Evolutionary conservation across 768 basidiomycete genomes (phyloP), one percentile per base, ranked within the genome.

Genomic region (Trametes cingulata): DNA sequence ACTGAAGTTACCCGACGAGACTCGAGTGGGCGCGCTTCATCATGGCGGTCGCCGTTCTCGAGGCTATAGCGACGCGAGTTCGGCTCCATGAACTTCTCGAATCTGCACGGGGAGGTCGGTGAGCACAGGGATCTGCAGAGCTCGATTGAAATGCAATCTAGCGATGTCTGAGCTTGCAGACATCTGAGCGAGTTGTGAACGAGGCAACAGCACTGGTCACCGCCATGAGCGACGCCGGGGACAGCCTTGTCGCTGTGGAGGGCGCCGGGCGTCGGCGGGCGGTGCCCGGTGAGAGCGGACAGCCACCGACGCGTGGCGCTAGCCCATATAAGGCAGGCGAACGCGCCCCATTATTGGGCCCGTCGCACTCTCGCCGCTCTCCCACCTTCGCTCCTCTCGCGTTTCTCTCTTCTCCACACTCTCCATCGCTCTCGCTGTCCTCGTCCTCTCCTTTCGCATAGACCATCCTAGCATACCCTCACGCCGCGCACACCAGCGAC

Each of bases 291-390:
- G 45, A 40, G 35, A 43, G 42, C 33, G 52, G 40, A 57, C 56
- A 42, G 56, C 49, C 49, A 59, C 58, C 42, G 43, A 52, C 57
- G 57, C 57, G 57, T 17, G 50, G 41, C 41, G 42, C 50, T 37
- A 52, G 19, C 1, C 49, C 41, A 36, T 19, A 36, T 42, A 43
- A 37, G 58, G 42, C 24, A 51, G 22, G 42, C 20, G 43, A 47
- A 51, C 58, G 58, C 58, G 50, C 40, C 52, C 42, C 52, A 45
- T 45, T 36, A 29, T 45, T 45, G 42, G 42, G 19, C 52, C 17
- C 29, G 41, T 33, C 52, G 37, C 37, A 40, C 42, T 45, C 42
- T 54, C 52, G 19, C 41, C 29, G 24, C 37, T 13, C 35, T 51
- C 35, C 29, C 35, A 22, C 50, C 10, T 33, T 33, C 29, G 10